Conservation (phyloP, 2,329 filamentous ascomycete species). For the Clarireedia homoeocarpa region DNA sequence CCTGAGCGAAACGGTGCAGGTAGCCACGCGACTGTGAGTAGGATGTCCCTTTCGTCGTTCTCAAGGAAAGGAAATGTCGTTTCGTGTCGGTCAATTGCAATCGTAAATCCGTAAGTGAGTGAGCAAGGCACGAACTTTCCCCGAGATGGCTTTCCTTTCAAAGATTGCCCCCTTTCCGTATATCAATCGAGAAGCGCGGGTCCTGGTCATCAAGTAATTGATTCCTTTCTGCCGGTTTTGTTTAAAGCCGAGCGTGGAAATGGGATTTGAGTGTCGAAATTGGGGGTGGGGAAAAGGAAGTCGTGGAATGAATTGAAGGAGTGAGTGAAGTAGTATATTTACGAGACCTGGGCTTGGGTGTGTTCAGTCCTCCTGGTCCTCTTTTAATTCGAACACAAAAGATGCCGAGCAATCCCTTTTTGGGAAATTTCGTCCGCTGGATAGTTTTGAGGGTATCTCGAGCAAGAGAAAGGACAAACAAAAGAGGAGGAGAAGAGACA, state of each 20-base stretch:
- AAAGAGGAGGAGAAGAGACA: too few relatives aligned
- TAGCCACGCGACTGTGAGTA: conserved; percentile 8
- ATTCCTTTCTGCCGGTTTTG: not conserved
- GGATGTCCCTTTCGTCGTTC: not conserved
- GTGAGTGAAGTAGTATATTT: not conserved
- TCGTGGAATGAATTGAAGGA: not conserved
- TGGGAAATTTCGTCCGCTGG: not conserved
- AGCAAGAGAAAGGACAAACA: too few relatives aligned
- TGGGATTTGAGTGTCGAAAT: not conserved
- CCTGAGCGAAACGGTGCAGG: not conserved
- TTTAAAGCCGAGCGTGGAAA: not conserved
- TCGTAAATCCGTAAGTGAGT: not conserved
- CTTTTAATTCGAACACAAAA: not conserved
- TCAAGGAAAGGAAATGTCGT: not conserved
- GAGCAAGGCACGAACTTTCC: not conserved
- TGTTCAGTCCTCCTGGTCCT: not conserved
- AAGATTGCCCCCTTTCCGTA: conserved; percentile 4
- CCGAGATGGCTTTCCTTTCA: not conserved
- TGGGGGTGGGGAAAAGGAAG: not conserved
- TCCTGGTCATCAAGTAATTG: not conserved
- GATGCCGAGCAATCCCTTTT: not conserved
- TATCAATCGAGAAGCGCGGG: not conserved
- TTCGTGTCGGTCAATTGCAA: conserved; percentile 3
- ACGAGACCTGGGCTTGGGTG: not conserved
- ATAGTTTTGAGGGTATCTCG: too few relatives aligned